Percentiles rank a stretch among this genome's conserved stretches.
Evolutionary conservation across 345 rosid species (phyloP).

Genomic region (Clarkia xantiana): DNA sequence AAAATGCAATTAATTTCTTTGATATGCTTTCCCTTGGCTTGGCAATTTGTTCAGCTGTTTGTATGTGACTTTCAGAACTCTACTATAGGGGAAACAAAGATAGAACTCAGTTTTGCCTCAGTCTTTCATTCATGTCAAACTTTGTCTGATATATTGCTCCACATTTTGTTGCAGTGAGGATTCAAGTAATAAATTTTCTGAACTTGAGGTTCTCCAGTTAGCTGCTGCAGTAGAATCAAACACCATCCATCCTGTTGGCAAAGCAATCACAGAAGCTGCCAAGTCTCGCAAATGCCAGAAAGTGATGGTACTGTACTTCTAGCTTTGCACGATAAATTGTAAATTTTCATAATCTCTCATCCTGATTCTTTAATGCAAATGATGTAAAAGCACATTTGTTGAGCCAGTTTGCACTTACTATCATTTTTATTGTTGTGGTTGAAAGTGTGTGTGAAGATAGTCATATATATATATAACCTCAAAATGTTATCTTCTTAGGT

Average conservation of each 20-base stretch:
- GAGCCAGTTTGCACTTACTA: too few species aligned
- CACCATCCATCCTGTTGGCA: constrained; percentile 88
- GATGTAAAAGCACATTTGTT: too few species aligned
- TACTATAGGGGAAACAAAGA: too few species aligned
- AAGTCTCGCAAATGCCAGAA: constrained; percentile 28
- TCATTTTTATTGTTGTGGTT: too few species aligned
- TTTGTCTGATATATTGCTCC: background rate
- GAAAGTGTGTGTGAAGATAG: too few species aligned
- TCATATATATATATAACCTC: background rate
- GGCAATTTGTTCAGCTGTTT: too few species aligned
- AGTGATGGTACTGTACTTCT: constrained; percentile 31
- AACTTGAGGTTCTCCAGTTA: constrained; percentile 57
- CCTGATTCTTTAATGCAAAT: too few species aligned
- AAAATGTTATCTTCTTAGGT: constrained; percentile 21
- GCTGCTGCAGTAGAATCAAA: constrained; percentile 93
- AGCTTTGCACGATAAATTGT: too few species aligned
- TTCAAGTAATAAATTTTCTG: constrained; percentile 29
- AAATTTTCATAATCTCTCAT: background rate
- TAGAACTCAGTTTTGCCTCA: background rate
- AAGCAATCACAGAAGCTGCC: constrained; percentile 86
- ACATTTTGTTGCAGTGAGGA: constrained; percentile 32
- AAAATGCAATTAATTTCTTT: too few species aligned
- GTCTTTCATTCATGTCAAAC: background rate
- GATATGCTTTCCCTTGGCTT: too few species aligned
- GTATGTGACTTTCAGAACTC: too few species aligned